phyloP scores from a whole-genome alignment of 805 yeast genomes.

The Candida sonorensis region DNA sequence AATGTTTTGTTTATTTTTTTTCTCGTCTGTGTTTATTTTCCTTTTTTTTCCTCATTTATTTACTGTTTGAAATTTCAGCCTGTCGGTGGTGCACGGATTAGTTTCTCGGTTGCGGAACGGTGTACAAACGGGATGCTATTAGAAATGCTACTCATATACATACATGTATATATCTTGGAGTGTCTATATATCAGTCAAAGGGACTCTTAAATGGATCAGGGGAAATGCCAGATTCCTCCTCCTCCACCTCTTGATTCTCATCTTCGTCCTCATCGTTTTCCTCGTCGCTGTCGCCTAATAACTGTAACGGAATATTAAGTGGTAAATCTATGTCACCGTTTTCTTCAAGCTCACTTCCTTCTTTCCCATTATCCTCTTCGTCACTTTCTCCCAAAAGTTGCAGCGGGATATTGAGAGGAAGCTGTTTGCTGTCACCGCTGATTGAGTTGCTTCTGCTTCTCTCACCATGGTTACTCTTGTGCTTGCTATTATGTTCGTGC shows the following conservation, averaged over 20 bases:
- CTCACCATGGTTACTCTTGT: too few relatives aligned
- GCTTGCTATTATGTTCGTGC: constrained; percentile 1
- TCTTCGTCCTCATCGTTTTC: constrained; percentile 3
- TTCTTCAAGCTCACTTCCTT: background rate
- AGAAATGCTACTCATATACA: too few relatives aligned
- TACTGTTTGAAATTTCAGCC: too few relatives aligned
- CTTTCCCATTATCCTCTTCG: background rate
- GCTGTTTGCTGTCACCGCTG: too few relatives aligned
- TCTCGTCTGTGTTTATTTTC: background rate
- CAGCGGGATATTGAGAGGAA: too few relatives aligned
- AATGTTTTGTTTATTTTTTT: constrained; percentile 2
- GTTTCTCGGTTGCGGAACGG: too few relatives aligned
- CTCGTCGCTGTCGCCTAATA: constrained; percentile 9
- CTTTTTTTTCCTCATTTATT: constrained; percentile 2
- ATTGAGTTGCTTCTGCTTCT: too few relatives aligned
- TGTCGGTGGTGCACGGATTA: too few relatives aligned
- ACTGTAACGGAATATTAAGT: constrained; percentile 11
- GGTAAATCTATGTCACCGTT: background rate
- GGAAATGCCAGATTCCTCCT: too few relatives aligned
- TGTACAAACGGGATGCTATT: too few relatives aligned
- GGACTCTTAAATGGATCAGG: constrained; percentile 15
- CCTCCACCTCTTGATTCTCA: background rate
- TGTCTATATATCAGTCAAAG: constrained; percentile 4
- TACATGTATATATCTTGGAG: too few relatives aligned
- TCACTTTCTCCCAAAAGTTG: too few relatives aligned